Evolutionary conservation across 1,284 basidiomycete species (phyloP).

Genomic region (Rhodofomes roseus): DNA sequence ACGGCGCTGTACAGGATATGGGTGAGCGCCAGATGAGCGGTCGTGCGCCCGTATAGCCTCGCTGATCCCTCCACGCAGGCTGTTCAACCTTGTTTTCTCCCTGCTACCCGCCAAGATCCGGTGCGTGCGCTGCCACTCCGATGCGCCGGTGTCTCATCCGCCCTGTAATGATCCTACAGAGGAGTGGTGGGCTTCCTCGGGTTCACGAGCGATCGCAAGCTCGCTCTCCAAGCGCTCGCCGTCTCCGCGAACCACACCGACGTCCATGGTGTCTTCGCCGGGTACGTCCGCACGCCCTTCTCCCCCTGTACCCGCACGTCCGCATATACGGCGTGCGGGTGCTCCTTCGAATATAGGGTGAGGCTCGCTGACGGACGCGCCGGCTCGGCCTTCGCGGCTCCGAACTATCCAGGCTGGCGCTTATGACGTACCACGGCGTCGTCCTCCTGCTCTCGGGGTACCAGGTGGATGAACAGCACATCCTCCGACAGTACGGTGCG

Average conservation of each 20-base stretch:
- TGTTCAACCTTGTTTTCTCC: constrained; percentile 78
- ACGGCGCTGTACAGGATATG: constrained; percentile 20
- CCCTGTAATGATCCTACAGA: constrained; percentile 33
- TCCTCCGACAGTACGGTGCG: constrained; percentile 56
- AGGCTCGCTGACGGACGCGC: background rate
- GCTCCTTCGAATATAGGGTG: background rate
- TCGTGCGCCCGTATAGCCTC: background rate
- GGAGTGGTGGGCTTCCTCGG: constrained; percentile 70
- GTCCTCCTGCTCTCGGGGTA: constrained; percentile 68
- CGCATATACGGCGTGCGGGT: background rate
- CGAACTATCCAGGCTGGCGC: constrained; percentile 45
- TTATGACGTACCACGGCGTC: constrained; percentile 76
- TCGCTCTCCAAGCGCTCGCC: constrained; percentile 64
- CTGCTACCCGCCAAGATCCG: constrained; percentile 67
- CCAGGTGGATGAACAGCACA: constrained; percentile 65
- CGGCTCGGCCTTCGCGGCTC: background rate
- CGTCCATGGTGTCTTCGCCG: constrained; percentile 71
- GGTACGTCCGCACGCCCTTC: constrained; percentile 36
- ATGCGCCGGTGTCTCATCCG: background rate
- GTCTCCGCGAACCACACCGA: constrained; percentile 63
- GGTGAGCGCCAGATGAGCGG: constrained; percentile 15
- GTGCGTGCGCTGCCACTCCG: constrained; percentile 32
- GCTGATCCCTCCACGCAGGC: constrained; percentile 41
- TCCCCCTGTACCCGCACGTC: background rate
- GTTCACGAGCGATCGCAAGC: constrained; percentile 64